Evolutionary conservation across 83 land plant species (phyloP).

Genomic region (Thuja plicata): DNA sequence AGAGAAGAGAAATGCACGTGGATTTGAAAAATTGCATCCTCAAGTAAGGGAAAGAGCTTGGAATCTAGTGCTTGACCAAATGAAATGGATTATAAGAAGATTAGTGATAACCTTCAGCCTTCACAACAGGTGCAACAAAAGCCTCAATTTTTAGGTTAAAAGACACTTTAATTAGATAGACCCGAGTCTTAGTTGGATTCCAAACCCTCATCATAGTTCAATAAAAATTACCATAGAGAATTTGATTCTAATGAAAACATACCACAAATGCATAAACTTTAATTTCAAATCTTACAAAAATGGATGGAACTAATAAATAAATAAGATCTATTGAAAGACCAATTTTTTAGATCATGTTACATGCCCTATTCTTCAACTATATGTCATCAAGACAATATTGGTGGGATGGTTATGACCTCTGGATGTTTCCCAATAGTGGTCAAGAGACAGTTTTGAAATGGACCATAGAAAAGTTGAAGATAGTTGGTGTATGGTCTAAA

Average conservation of each 20-base stretch:
- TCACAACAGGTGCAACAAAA: not conserved
- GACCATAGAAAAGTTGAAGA: too few species aligned
- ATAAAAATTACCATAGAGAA: not conserved
- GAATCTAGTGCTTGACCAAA: not conserved
- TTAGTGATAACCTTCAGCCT: not conserved
- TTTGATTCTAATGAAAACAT: too few species aligned
- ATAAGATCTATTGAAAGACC: too few species aligned
- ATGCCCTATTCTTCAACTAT: not conserved
- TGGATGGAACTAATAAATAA: not conserved
- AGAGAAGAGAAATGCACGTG: not conserved
- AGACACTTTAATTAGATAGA: not conserved
- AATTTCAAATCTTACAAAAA: conserved; percentile 11
- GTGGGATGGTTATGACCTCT: not conserved
- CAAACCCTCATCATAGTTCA: not conserved
- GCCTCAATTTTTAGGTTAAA: not conserved
- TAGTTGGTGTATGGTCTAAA: too few species aligned
- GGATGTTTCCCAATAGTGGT: not conserved
- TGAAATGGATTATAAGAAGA: not conserved
- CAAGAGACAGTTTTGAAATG: too few species aligned
- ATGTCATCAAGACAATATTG: conserved; percentile 10
- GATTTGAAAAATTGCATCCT: not conserved
- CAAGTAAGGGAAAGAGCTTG: not conserved
- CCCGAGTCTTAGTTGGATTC: not conserved
- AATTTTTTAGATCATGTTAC: not conserved
- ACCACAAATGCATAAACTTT: too few species aligned